These are phyloP conservation scores for Exophiala oligosperma DNA, from an alignment of 2,329 filamentous ascomycete species.

Conservation along the genomic window DNA sequence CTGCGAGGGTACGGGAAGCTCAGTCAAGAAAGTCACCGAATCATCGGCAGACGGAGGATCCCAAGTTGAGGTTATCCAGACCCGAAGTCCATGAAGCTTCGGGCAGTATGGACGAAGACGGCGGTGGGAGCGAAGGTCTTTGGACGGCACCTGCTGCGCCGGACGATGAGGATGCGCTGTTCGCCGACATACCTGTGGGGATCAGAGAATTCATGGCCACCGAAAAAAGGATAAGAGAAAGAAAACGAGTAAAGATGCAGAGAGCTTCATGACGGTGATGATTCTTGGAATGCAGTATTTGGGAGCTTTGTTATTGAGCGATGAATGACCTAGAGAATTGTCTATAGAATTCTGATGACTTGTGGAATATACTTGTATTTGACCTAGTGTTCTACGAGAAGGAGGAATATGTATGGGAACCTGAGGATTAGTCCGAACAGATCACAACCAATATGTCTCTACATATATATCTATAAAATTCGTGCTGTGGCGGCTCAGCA, in stretches of 20 bases:
- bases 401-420: too few relatives aligned
- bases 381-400: too few relatives aligned
- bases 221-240: constrained; percentile 84
- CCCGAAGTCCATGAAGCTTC: constrained; percentile 50
- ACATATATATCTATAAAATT: too few relatives aligned
- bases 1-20: constrained; percentile 63
- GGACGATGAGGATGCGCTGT: constrained; percentile 58
- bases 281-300: too few relatives aligned
- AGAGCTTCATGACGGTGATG: not conserved
- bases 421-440: too few relatives aligned
- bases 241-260: constrained; percentile 48
- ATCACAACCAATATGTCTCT: too few relatives aligned
- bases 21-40: constrained; percentile 38
- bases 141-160: constrained; percentile 52
- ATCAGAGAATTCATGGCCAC: constrained; percentile 97
- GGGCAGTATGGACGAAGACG: constrained; percentile 75
- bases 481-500: too few relatives aligned
- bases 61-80: constrained; percentile 31
- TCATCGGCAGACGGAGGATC: constrained; percentile 16
- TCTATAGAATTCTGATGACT: too few relatives aligned
- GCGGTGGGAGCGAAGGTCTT: constrained; percentile 70
- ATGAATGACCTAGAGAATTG: too few relatives aligned
- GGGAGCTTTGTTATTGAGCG: too few relatives aligned
- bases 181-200: constrained; percentile 80
- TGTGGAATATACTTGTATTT: too few relatives aligned